A percentile compares a stretch with the other conserved stretches of the same genome.
Conservation (phyloP, 2,329 filamentous ascomycete species). For the Epicoccum sorghinum region DNA sequence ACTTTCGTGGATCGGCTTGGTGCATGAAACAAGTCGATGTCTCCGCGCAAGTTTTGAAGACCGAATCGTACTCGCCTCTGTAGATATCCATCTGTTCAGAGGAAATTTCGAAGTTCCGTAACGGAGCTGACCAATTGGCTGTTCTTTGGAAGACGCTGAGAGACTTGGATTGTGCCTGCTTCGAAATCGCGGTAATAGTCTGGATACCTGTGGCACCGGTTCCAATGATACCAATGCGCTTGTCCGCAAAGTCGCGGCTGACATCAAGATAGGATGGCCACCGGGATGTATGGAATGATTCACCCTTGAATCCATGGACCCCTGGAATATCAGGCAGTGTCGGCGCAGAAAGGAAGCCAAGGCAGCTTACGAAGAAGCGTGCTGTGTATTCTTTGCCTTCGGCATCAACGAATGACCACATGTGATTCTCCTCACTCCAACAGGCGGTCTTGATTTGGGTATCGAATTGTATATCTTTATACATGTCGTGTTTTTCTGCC, state of each 20-base stretch:
- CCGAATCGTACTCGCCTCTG: constrained; percentile 14
- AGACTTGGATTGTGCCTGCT: constrained; percentile 48
- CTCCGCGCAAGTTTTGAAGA: constrained; percentile 21
- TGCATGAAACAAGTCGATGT: constrained; percentile 26
- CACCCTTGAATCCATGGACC: constrained; percentile 26
- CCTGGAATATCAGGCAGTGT: constrained; percentile 28
- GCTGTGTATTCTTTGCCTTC: constrained; percentile 19
- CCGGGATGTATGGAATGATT: constrained; percentile 57
- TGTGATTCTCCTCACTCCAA: constrained; percentile 19
- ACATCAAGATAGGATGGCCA: constrained; percentile 59
- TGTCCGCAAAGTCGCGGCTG: constrained; percentile 56
- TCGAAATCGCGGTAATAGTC: constrained; percentile 63
- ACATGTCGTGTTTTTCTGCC: constrained; percentile 52
- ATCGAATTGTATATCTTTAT: constrained; percentile 32
- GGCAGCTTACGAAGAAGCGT: constrained; percentile 26
- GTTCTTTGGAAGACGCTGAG: constrained; percentile 68
- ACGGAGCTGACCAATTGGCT: constrained; percentile 46
- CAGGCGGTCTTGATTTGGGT: constrained; percentile 21
- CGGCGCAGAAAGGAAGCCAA: constrained; percentile 25
- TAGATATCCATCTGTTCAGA: constrained; percentile 22
- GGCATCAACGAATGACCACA: constrained; percentile 21
- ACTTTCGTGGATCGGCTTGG: constrained; percentile 15
- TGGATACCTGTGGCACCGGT: constrained; percentile 67
- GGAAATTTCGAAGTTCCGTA: constrained; percentile 20
- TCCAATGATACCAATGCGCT: constrained; percentile 66